Conservation (phyloP, 179 eudicot genomes). For the Monotropa hypopitys region DNA sequence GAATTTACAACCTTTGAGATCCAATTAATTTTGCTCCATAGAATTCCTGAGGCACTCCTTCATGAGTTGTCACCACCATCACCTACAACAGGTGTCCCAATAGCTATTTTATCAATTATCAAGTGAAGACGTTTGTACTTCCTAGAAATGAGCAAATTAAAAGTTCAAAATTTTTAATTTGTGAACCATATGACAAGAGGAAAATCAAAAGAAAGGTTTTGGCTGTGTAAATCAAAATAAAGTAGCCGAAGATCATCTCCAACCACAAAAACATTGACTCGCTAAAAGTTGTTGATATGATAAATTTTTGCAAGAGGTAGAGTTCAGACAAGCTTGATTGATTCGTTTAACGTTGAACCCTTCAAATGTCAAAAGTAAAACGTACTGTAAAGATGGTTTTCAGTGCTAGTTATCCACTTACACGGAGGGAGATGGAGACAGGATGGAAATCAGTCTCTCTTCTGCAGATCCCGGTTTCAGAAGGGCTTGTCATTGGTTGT, state of each 20-base stretch:
- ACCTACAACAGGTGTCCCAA: slow-evolving; percentile 34
- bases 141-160: background rate
- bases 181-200: background rate
- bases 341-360: background rate
- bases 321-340: background rate
- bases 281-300: background rate
- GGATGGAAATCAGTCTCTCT: too few relatives aligned
- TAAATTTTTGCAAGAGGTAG: background rate
- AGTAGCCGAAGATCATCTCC: background rate
- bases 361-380: background rate
- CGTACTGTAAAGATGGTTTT: too few relatives aligned
- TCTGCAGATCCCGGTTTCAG: too few relatives aligned
- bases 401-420: too few relatives aligned
- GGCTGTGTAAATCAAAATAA: background rate
- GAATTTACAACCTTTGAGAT: slow-evolving; percentile 55
- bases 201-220: background rate
- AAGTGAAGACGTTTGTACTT: background rate
- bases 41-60: slow-evolving; percentile 93
- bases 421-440: too few relatives aligned
- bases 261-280: background rate
- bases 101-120: background rate
- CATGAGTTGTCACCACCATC: slow-evolving; percentile 93
- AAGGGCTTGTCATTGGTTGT: too few relatives aligned
- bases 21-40: slow-evolving; percentile 89
- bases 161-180: background rate